Conservation (phyloP, 2,329 filamentous ascomycete genomes). For the Cyphellophora attinorum region DNA sequence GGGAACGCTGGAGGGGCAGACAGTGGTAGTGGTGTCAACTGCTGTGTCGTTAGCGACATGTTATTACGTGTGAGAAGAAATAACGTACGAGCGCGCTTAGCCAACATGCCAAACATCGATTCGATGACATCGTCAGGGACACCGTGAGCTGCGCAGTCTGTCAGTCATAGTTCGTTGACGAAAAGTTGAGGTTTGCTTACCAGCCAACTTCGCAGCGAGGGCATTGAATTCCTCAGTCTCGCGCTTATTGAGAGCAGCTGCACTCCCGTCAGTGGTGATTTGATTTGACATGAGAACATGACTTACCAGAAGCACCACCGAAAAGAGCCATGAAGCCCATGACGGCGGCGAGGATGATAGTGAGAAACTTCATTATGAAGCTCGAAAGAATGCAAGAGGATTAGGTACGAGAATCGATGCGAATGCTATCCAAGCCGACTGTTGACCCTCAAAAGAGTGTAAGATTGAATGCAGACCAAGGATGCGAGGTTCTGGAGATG, state of each 20-base stretch:
- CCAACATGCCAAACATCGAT: background rate
- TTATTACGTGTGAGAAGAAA: slow-evolving; percentile 1
- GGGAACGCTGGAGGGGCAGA: slow-evolving; percentile 8
- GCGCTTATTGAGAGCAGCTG: background rate
- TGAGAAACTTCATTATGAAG: slow-evolving; percentile 16
- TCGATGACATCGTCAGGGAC: slow-evolving; percentile 7
- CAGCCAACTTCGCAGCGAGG: background rate
- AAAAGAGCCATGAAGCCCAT: slow-evolving; percentile 5
- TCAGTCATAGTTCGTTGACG: slow-evolving; percentile 3
- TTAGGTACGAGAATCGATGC: slow-evolving; percentile 1
- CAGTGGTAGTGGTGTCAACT: slow-evolving; percentile 4
- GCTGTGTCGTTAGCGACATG: slow-evolving; percentile 4
- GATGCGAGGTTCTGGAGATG: slow-evolving; percentile 8
- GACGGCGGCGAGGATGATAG: slow-evolving; percentile 6
- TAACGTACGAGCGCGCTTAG: slow-evolving; percentile 10
- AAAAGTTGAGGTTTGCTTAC: background rate
- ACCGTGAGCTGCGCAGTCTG: slow-evolving; percentile 7
- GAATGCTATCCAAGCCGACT: slow-evolving; percentile 15
- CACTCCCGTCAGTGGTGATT: too few relatives aligned
- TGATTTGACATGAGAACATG: too few relatives aligned
- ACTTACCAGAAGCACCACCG: slow-evolving; percentile 6
- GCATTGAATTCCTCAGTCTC: background rate
- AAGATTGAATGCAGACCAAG: slow-evolving; percentile 5
- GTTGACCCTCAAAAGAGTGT: slow-evolving; percentile 15
- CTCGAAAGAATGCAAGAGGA: slow-evolving; percentile 2